Evolutionary conservation across 371 early-diverging fungal genomes (phyloP).

Genomic region (Dentiscutata heterogama): DNA sequence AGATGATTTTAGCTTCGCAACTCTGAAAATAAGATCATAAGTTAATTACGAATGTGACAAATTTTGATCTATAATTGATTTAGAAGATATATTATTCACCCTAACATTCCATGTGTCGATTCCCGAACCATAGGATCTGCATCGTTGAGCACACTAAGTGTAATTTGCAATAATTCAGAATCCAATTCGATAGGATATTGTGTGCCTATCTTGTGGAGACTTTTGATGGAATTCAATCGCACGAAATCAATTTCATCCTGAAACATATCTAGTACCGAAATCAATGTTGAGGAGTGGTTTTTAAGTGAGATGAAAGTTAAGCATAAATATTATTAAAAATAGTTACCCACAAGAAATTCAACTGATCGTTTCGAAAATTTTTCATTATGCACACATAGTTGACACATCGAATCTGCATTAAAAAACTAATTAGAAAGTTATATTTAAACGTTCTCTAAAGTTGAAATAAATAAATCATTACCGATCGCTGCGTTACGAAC

Average conservation of each 20-base stretch:
- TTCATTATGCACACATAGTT: constrained; percentile 71
- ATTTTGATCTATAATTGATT: background rate
- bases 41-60: background rate
- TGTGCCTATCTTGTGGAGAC: constrained; percentile 76
- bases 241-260: constrained; percentile 91
- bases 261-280: constrained; percentile 79
- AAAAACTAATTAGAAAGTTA: background rate
- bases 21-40: constrained; percentile 49
- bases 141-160: constrained; percentile 82
- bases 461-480: constrained; percentile 42
- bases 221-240: constrained; percentile 82
- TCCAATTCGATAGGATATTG: constrained; percentile 67
- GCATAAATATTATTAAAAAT: background rate
- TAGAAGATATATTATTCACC: constrained; percentile 52
- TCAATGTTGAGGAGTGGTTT: background rate
- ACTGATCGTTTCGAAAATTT: constrained; percentile 73
- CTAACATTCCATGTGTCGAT: constrained; percentile 73
- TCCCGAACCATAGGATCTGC: constrained; percentile 71
- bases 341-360: constrained; percentile 79
- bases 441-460: background rate
- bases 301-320: background rate
- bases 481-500: constrained; percentile 88
- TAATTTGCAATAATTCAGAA: constrained; percentile 80
- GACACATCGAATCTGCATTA: constrained; percentile 78
- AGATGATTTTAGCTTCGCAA: constrained; percentile 56